Conservation (phyloP, 1,284 basidiomycete species). For the Athelia sp. region DNA sequence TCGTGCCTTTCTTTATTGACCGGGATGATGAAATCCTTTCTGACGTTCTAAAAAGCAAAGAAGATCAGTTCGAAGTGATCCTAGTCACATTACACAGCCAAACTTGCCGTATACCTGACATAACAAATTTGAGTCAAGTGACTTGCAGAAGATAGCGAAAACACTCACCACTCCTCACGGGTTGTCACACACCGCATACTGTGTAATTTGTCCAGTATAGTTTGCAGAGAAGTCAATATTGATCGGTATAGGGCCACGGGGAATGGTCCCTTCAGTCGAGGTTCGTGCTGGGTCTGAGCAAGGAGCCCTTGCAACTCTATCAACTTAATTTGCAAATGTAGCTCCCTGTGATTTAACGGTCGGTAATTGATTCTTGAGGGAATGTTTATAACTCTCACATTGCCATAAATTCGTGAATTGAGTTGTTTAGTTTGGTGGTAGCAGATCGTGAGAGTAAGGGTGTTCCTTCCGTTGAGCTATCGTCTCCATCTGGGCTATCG, state of each 20-base stretch:
- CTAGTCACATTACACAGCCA: neutral
- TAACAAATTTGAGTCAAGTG: conserved; percentile 1
- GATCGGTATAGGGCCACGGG: conserved; percentile 78
- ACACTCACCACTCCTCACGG: conserved; percentile 80
- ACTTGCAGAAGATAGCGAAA: conserved; percentile 5
- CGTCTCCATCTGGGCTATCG: conserved; percentile 21
- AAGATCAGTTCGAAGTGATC: conserved; percentile 3
- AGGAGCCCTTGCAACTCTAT: conserved; percentile 81
- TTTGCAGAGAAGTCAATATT: conserved; percentile 83
- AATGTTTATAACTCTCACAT: too few relatives aligned
- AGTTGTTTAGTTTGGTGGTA: conserved; percentile 45
- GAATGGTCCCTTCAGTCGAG: conserved; percentile 92
- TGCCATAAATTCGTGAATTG: conserved; percentile 84
- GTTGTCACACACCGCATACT: conserved; percentile 95
- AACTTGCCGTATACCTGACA: conserved; percentile 62
- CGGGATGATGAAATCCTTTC: conserved; percentile 83
- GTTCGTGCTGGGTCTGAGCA: conserved; percentile 88
- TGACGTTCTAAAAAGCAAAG: conserved; percentile 50
- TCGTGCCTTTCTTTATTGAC: conserved; percentile 85
- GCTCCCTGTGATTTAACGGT: conserved; percentile 57
- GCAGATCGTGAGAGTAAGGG: conserved; percentile 31
- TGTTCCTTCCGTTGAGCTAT: conserved; percentile 28
- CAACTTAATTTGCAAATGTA: conserved; percentile 88
- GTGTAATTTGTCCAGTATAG: conserved; percentile 86
- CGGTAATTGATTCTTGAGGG: too few relatives aligned